A percentile compares a stretch with the other conserved stretches of the same genome.
These are phyloP conservation scores for Plectosphaerella plurivora DNA, from an alignment of 2,329 filamentous ascomycete genomes.

Conservation along the genomic window DNA sequence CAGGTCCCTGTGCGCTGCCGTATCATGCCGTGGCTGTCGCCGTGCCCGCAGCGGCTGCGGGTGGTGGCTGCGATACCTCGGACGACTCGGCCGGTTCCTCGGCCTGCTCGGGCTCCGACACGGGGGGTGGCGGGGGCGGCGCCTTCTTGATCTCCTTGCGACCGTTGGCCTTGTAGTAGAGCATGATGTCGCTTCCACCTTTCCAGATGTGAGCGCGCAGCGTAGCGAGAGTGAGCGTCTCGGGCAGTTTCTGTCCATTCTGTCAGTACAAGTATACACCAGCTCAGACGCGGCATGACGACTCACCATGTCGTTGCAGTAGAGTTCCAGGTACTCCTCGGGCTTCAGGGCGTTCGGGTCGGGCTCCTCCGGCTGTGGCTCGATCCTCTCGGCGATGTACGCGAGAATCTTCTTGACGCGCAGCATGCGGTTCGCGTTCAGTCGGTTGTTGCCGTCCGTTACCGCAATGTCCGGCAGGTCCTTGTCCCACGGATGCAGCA, in stretches of 20 bases:
- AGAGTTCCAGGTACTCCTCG: constrained; percentile 91
- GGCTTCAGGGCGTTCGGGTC: constrained; percentile 63
- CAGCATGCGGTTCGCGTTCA: constrained; percentile 97
- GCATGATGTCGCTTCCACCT: constrained; percentile 83
- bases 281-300: neutral
- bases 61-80: neutral
- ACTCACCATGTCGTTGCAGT: constrained; percentile 86
- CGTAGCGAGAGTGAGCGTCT: constrained; percentile 89
- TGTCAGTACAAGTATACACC: neutral
- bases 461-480: constrained; percentile 69
- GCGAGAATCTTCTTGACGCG: constrained; percentile 89
- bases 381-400: constrained; percentile 90
- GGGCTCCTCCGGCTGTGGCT: constrained; percentile 58
- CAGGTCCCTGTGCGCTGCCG: too few relatives aligned
- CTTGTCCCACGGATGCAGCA: constrained; percentile 77
- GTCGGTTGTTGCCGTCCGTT: constrained; percentile 76
- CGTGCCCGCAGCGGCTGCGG: neutral
- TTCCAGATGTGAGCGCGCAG: constrained; percentile 92
- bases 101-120: constrained; percentile 4
- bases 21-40: neutral
- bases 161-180: constrained; percentile 92
- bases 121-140: constrained; percentile 11
- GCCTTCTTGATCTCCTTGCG: constrained; percentile 55
- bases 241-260: constrained; percentile 55
- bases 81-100: neutral